A percentile compares a stretch with the other conserved stretches of the same genome.
phyloP scores from a whole-genome alignment of 768 basidiomycete genomes.

The Strobilomyces dryophilus region DNA sequence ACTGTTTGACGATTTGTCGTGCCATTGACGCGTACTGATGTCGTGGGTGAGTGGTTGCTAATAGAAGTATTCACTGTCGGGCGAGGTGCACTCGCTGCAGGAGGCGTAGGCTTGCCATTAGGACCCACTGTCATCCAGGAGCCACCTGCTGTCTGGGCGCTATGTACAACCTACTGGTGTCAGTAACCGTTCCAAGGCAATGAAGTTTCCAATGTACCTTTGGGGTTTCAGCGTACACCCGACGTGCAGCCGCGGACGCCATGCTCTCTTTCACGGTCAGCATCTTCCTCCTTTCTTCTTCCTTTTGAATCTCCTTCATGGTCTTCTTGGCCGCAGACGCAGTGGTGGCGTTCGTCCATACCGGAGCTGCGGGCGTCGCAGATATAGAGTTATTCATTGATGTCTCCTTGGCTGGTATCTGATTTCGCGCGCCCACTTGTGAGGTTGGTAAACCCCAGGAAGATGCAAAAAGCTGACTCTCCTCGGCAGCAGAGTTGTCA shows the following conservation, averaged over 20 bases:
- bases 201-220: slow-evolving; percentile 46
- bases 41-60: slow-evolving; percentile 24
- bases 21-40: slow-evolving; percentile 37
- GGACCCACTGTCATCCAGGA: slow-evolving; percentile 89
- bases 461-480: slow-evolving; percentile 57
- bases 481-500: slow-evolving; percentile 42
- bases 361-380: slow-evolving; percentile 38
- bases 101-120: slow-evolving; percentile 52
- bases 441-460: slow-evolving; percentile 88
- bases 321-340: slow-evolving; percentile 70
- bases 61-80: slow-evolving; percentile 32
- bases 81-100: slow-evolving; percentile 31
- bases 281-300: slow-evolving; percentile 87
- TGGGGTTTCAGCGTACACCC: slow-evolving; percentile 77
- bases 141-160: slow-evolving; percentile 38
- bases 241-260: slow-evolving; percentile 52
- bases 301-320: slow-evolving; percentile 98
- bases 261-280: slow-evolving; percentile 54
- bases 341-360: slow-evolving; percentile 71
- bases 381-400: slow-evolving; percentile 24
- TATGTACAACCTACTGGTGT: slow-evolving; percentile 30
- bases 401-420: slow-evolving; percentile 40
- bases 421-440: slow-evolving; percentile 57
- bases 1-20: slow-evolving; percentile 35
- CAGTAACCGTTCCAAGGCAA: not conserved